phyloP scores from a whole-genome alignment of 78 protist genomes.

The Polysphondylium violaceum region DNA sequence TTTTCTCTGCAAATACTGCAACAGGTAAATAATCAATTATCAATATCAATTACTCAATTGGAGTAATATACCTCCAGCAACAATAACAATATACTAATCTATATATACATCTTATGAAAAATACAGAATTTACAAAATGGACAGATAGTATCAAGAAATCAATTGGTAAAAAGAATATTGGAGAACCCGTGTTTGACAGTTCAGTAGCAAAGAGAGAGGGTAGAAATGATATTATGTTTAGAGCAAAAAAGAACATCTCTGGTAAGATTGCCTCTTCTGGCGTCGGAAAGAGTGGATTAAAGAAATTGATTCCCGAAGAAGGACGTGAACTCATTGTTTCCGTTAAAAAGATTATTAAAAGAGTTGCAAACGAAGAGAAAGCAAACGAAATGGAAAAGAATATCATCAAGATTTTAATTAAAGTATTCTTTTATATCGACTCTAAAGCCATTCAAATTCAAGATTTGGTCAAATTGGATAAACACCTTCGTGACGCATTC shows the following conservation, averaged over 20 bases:
- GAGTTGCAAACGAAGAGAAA: constrained; percentile 58
- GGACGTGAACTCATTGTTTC: constrained; percentile 59
- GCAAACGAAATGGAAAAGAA: constrained; percentile 81
- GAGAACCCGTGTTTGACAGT: constrained; percentile 24
- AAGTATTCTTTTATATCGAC: constrained; percentile 63
- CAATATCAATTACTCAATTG: too few species aligned
- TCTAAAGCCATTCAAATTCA: constrained; percentile 33
- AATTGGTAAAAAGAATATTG: constrained; percentile 56
- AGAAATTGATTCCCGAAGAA: constrained; percentile 74
- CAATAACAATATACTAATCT: not conserved
- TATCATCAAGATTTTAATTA: constrained; percentile 65
- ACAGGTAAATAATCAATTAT: constrained; percentile 20
- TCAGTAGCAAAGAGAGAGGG: constrained; percentile 49
- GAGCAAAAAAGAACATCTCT: constrained; percentile 77
- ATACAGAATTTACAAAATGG: constrained; percentile 54
- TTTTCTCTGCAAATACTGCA: constrained; percentile 41
- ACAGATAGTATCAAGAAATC: constrained; percentile 35
- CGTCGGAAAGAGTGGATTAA: constrained; percentile 75
- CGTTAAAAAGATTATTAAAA: constrained; percentile 50
- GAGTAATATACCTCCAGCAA: too few species aligned
- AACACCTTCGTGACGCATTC: constrained; percentile 67
- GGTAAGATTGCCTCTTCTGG: constrained; percentile 68
- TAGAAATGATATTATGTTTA: constrained; percentile 63
- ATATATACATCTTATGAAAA: not conserved
- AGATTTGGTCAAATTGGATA: constrained; percentile 58